Evolutionary conservation across 164 flowering plant genomes (phyloP).

Genomic region (Liquidambar formosana): DNA sequence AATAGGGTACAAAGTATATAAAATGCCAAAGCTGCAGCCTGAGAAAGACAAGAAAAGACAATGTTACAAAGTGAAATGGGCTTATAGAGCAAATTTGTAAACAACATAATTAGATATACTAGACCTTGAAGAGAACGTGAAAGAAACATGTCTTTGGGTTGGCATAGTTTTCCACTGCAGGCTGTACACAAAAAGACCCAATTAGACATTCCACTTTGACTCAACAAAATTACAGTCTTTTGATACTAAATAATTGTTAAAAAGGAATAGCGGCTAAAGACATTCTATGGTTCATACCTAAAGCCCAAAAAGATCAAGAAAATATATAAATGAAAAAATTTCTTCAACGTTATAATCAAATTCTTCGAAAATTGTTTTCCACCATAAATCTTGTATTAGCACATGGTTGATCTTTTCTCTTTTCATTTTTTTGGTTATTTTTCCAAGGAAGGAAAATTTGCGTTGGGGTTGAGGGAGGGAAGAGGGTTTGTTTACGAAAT

Average conservation of each 20-base stretch:
- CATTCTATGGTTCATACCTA: not conserved
- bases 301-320: not conserved
- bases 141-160: slow-evolving; percentile 92
- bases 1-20: slow-evolving; percentile 92
- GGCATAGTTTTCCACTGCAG: slow-evolving; percentile 76
- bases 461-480: no score
- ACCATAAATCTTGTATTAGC: no score
- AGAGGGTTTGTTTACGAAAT: no score
- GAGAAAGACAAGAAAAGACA: slow-evolving; percentile 24
- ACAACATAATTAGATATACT: not conserved
- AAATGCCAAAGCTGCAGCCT: slow-evolving; percentile 88
- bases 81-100: not conserved
- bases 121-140: slow-evolving; percentile 92
- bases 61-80: not conserved
- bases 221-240: not conserved
- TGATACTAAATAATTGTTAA: not conserved
- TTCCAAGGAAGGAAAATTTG: no score
- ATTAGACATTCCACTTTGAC: not conserved
- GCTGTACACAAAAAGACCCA: slow-evolving; percentile 37
- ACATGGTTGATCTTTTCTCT: no score
- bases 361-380: no score
- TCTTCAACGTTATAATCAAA: no score
- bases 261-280: not conserved
- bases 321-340: no score
- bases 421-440: no score